Evolutionary conservation across 2,329 filamentous ascomycete species (phyloP).

Genomic region (Akanthomyces uredinophilus): DNA sequence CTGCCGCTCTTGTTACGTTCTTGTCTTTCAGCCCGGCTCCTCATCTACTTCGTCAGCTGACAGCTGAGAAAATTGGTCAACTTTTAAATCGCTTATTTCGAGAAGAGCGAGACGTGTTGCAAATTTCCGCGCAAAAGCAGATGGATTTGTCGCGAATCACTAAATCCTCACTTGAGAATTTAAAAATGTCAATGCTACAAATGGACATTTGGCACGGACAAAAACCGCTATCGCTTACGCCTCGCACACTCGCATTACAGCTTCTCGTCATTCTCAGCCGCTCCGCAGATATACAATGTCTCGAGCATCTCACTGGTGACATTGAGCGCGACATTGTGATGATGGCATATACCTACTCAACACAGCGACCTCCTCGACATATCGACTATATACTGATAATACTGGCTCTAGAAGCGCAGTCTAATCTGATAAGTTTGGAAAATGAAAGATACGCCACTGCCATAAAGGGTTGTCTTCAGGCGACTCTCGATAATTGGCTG

Average conservation of each 20-base stretch:
- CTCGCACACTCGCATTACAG: conserved; percentile 59
- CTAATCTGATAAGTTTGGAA: conserved; percentile 22
- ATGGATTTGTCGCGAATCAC: conserved; percentile 64
- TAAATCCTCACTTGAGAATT: conserved; percentile 48
- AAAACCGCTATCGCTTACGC: conserved; percentile 48
- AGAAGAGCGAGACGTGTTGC: conserved; percentile 49
- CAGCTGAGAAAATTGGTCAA: conserved; percentile 47
- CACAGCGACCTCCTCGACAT: conserved; percentile 18
- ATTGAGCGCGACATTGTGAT: conserved; percentile 23
- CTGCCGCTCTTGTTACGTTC: conserved; percentile 59
- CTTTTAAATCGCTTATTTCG: conserved; percentile 53
- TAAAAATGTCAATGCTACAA: conserved; percentile 49
- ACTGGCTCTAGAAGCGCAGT: conserved; percentile 33
- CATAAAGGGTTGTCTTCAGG: conserved; percentile 27
- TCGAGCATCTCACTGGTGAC: conserved; percentile 26
- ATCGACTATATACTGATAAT: conserved; percentile 42
- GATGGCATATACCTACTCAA: conserved; percentile 22
- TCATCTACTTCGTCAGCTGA: conserved; percentile 54
- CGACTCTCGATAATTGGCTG: conserved; percentile 27
- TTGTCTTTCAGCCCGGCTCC: conserved; percentile 55
- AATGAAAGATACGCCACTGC: conserved; percentile 22
- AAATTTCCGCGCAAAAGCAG: conserved; percentile 58
- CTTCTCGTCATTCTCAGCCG: conserved; percentile 36
- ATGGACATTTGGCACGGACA: conserved; percentile 57
- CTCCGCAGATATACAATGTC: conserved; percentile 2